Percentiles rank a stretch among this genome's conserved stretches.
phyloP scores from a whole-genome alignment of 352 stramenopile genomes.

The Globisporangium viniferum region DNA sequence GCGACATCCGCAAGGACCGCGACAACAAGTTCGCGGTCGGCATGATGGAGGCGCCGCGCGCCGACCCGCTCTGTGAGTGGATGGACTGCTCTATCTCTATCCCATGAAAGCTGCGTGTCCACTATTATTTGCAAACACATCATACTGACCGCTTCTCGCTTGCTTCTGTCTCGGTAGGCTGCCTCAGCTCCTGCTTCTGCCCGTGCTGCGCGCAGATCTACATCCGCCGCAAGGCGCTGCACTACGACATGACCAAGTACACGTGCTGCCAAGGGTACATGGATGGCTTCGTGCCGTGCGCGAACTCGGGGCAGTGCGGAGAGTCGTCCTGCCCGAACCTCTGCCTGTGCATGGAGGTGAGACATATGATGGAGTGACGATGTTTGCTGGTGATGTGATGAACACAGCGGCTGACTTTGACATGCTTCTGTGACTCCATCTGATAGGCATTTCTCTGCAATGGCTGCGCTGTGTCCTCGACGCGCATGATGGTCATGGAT shows the following conservation, averaged over 20 bases:
- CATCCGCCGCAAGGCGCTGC: slow-evolving; percentile 89
- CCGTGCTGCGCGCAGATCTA: slow-evolving; percentile 88
- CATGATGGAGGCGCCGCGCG: slow-evolving; percentile 84
- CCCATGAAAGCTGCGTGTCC: neutral
- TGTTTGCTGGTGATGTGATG: neutral
- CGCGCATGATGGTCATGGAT: slow-evolving; percentile 90
- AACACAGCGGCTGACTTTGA: neutral
- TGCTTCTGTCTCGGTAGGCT: slow-evolving; percentile 25
- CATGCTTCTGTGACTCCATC: neutral
- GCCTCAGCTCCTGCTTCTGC: slow-evolving; percentile 75
- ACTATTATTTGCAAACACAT: neutral
- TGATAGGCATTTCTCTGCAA: slow-evolving; percentile 78
- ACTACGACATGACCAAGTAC: slow-evolving; percentile 92
- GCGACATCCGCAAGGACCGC: slow-evolving; percentile 70
- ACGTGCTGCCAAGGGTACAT: slow-evolving; percentile 93
- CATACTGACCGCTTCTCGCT: neutral
- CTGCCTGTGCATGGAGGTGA: slow-evolving; percentile 90
- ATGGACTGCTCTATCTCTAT: neutral
- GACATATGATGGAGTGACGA: neutral
- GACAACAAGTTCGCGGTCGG: slow-evolving; percentile 74
- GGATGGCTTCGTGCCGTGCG: slow-evolving; percentile 85
- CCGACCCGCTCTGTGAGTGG: slow-evolving; percentile 80
- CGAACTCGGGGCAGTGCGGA: slow-evolving; percentile 78
- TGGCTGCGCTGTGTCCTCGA: slow-evolving; percentile 88
- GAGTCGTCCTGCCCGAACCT: slow-evolving; percentile 84